A percentile compares a stretch with the other conserved stretches of the same genome.
Conservation (phyloP, 208 protist species). For the Trypanosoma congolense region DNA sequence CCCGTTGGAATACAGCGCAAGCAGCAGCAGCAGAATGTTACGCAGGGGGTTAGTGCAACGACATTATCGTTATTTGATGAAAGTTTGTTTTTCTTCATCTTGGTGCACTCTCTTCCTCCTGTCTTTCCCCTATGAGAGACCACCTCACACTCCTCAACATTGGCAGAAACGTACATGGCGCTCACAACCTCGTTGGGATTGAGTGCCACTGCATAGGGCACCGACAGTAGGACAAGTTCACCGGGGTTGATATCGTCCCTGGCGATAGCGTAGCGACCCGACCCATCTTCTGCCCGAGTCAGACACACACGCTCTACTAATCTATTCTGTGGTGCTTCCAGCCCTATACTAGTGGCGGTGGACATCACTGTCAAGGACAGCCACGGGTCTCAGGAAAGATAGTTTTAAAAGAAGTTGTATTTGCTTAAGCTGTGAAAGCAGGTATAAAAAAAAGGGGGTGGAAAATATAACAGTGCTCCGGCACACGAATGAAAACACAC, state of each 20-base stretch:
- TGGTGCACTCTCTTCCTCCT: not conserved
- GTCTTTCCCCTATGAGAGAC: not conserved
- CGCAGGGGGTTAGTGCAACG: conserved; percentile 7
- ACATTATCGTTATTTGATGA: not conserved
- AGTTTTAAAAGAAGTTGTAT: too few species aligned
- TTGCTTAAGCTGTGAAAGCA: too few species aligned
- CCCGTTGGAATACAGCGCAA: conserved; percentile 40
- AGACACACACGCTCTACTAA: conserved; percentile 22
- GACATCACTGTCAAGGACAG: not conserved
- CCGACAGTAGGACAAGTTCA: conserved; percentile 52
- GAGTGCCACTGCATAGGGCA: conserved; percentile 40
- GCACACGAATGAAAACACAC: too few species aligned
- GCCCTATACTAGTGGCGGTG: conserved; percentile 1
- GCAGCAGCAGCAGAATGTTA: conserved; percentile 43
- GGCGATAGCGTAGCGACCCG: conserved; percentile 48
- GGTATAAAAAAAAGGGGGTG: conserved; percentile 4
- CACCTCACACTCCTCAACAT: conserved; percentile 19
- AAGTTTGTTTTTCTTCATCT: conserved; percentile 8
- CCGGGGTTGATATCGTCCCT: conserved; percentile 36
- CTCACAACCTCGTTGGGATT: conserved; percentile 42
- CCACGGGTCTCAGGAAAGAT: not conserved
- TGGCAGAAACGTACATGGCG: conserved; percentile 40
- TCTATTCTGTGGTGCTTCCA: conserved; percentile 21
- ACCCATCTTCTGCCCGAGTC: conserved; percentile 30
- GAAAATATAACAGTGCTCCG: too few species aligned